Evolutionary conservation across 352 stramenopile species (phyloP).

Genomic region (Globisporangium canariense): DNA sequence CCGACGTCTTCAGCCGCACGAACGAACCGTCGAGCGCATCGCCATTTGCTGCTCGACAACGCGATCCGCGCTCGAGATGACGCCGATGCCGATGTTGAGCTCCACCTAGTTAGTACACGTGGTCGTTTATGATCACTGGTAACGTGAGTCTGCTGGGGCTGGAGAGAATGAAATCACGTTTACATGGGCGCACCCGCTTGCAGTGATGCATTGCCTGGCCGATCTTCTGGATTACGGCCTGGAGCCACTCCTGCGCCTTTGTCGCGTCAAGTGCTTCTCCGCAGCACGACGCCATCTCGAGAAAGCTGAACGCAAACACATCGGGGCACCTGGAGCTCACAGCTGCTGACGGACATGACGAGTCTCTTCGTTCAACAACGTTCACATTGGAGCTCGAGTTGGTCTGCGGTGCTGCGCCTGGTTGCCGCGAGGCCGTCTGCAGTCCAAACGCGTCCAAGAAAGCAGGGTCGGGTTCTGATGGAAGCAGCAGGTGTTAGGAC

Average conservation of each 20-base stretch:
- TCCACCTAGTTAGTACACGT: conserved; percentile 37
- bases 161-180: too few species aligned
- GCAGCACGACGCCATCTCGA: conserved; percentile 74
- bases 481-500: too few species aligned
- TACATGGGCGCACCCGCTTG: conserved; percentile 26
- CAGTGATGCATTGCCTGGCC: conserved; percentile 53
- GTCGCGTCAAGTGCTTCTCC: conserved; percentile 34
- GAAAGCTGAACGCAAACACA: conserved; percentile 44
- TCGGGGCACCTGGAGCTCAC: conserved; percentile 1
- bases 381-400: background rate
- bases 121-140: background rate
- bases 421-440: conserved; percentile 6
- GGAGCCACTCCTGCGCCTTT: conserved; percentile 62
- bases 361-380: conserved; percentile 4
- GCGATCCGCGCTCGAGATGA: conserved; percentile 42
- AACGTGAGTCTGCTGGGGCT: background rate
- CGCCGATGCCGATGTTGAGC: conserved; percentile 55
- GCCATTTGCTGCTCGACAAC: conserved; percentile 55
- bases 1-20: background rate
- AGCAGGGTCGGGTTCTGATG: conserved; percentile 45
- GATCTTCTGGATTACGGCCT: conserved; percentile 49
- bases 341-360: background rate
- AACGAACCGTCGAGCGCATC: conserved; percentile 38
- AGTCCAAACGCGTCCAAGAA: conserved; percentile 58
- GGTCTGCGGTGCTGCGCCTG: background rate